Conservation (phyloP, 2,329 filamentous ascomycete species). For the Aspergillus japonicus region DNA sequence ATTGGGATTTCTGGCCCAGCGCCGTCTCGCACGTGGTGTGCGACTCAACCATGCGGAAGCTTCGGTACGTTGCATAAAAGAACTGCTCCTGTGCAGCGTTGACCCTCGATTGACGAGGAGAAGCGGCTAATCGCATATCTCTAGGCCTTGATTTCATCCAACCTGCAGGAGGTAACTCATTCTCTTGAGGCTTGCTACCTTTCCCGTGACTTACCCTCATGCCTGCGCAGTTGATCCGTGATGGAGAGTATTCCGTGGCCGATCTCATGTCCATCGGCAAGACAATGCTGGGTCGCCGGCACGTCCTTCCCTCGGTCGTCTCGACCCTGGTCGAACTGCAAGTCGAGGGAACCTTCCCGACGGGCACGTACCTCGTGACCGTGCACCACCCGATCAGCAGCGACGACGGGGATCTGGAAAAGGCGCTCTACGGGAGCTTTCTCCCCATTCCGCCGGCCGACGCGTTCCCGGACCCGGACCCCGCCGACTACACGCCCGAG, state of each 20-base stretch:
- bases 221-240: conserved; percentile 66
- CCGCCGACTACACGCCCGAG: conserved; percentile 64
- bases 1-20: conserved; percentile 81
- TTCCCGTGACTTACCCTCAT: neutral
- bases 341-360: conserved; percentile 90
- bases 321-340: conserved; percentile 79
- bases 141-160: conserved; percentile 66
- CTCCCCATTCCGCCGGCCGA: conserved; percentile 71
- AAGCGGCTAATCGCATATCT: conserved; percentile 9
- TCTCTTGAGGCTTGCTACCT: neutral
- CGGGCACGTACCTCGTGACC: conserved; percentile 89
- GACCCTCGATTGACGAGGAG: neutral
- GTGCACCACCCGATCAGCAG: conserved; percentile 85
- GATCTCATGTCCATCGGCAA: conserved; percentile 91
- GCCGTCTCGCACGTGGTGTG: conserved; percentile 81
- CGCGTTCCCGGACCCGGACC: conserved; percentile 65
- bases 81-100: neutral
- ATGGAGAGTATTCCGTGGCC: conserved; percentile 88
- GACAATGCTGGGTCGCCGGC: conserved; percentile 88
- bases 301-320: conserved; percentile 81
- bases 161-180: conserved; percentile 72
- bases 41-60: conserved; percentile 89
- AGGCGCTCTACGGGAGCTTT: conserved; percentile 88
- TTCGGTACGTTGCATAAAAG: conserved; percentile 53
- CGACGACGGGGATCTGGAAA: conserved; percentile 82